phyloP scores from a whole-genome alignment of 352 stramenopile species.

The Phytophthora palmivora region DNA sequence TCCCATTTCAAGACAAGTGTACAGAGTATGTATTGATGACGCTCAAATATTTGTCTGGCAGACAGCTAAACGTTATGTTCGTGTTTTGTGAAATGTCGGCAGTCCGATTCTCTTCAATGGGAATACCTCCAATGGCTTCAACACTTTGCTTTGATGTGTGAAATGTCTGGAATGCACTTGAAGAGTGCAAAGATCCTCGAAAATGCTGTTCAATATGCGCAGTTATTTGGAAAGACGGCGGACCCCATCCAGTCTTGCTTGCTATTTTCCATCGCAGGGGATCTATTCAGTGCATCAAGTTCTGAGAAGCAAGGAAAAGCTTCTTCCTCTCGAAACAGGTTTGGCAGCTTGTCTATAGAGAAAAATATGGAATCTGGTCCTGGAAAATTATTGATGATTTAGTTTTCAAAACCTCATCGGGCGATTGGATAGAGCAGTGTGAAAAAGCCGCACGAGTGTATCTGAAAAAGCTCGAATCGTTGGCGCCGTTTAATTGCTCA shows the following conservation, averaged over 20 bases:
- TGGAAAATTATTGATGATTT: constrained; percentile 38
- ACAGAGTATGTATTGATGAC: constrained; percentile 34
- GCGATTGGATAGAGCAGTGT: constrained; percentile 28
- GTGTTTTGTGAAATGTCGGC: constrained; percentile 1
- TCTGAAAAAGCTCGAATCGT: constrained; percentile 46
- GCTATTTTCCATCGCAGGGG: constrained; percentile 31
- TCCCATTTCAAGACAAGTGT: constrained; percentile 23
- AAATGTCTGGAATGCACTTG: constrained; percentile 34
- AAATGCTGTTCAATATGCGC: constrained; percentile 41
- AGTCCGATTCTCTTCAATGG: constrained; percentile 59
- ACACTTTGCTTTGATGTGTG: constrained; percentile 61
- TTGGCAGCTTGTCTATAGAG: constrained; percentile 11
- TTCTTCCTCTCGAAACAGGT: background rate
- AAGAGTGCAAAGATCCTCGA: constrained; percentile 50
- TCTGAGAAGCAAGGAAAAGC: constrained; percentile 17
- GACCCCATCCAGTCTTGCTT: constrained; percentile 31
- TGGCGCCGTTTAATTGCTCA: constrained; percentile 23
- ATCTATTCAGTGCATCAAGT: constrained; percentile 30
- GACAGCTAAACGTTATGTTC: constrained; percentile 2
- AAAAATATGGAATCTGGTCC: constrained; percentile 18
- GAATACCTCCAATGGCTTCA: constrained; percentile 71
- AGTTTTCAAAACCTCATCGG: constrained; percentile 7
- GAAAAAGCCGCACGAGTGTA: constrained; percentile 43
- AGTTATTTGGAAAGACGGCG: constrained; percentile 19
- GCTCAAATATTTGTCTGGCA: constrained; percentile 6